Conservation (phyloP, 495 filamentous ascomycete species). For the Pseudomonodictys pantanalensis region DNA sequence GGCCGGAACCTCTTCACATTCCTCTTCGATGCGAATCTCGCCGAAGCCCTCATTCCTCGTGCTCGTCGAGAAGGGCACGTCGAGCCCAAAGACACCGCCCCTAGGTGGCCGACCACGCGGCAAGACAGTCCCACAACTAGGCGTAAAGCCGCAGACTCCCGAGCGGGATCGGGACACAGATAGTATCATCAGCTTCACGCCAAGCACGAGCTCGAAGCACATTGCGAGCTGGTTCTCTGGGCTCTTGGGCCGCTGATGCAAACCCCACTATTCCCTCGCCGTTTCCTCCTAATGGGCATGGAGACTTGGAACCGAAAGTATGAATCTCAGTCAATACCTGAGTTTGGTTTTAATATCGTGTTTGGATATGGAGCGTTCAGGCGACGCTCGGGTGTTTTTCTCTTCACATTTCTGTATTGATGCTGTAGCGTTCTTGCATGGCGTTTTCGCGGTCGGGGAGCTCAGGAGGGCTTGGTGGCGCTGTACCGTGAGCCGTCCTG, state of each 20-base stretch:
- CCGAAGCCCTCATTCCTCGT: neutral
- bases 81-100: conserved; percentile 12
- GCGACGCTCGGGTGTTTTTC: too few relatives aligned
- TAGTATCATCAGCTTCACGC: conserved; percentile 14
- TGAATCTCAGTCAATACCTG: too few relatives aligned
- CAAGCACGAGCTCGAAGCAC: conserved; percentile 12
- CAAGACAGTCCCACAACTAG: conserved; percentile 7
- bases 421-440: conserved; percentile 6
- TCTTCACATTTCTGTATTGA: neutral
- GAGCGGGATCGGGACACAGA: conserved; percentile 10
- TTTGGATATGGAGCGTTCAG: too few relatives aligned
- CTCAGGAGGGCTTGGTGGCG: neutral
- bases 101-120: conserved; percentile 5
- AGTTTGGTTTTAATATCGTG: too few relatives aligned
- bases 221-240: conserved; percentile 27
- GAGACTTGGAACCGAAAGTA: too few relatives aligned
- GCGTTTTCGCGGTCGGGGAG: neutral
- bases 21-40: too few relatives aligned
- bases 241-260: conserved; percentile 19
- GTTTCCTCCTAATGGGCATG: too few relatives aligned
- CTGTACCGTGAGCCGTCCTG: too few relatives aligned
- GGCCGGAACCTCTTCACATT: too few relatives aligned
- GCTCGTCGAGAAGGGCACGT: neutral
- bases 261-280: too few relatives aligned
- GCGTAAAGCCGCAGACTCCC: neutral